Percentiles rank a stretch among this genome's conserved stretches.
These are phyloP conservation scores for Mariannaea sp. DNA, from an alignment of 2,329 filamentous ascomycete species.

Conservation along the genomic window DNA sequence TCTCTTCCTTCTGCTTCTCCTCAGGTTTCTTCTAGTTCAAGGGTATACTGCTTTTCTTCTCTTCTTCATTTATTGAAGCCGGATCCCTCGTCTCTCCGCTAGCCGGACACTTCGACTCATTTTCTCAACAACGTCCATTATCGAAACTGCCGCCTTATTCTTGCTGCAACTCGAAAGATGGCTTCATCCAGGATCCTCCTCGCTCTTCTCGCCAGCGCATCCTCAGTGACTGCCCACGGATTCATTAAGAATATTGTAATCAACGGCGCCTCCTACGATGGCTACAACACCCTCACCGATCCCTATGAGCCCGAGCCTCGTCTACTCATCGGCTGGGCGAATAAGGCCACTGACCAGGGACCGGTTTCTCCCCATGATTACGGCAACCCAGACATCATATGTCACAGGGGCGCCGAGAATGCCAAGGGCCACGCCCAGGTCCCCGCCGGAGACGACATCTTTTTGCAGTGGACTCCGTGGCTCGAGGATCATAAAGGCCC, in stretches of 20 bases:
- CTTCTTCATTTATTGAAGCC: constrained; percentile 42
- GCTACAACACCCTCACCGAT: constrained; percentile 30
- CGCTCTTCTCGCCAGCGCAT: constrained; percentile 35
- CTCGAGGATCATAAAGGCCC: constrained; percentile 55
- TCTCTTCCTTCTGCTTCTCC: constrained; percentile 7
- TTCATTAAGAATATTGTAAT: constrained; percentile 37
- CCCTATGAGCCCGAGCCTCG: constrained; percentile 29
- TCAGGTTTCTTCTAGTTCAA: constrained; percentile 37
- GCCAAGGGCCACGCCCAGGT: constrained; percentile 47
- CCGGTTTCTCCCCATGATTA: constrained; percentile 53
- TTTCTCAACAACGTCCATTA: constrained; percentile 22
- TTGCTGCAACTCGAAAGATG: constrained; percentile 31
- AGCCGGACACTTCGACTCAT: constrained; percentile 24
- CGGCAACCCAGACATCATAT: constrained; percentile 51
- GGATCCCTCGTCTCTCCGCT: constrained; percentile 34
- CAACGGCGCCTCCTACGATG: constrained; percentile 33
- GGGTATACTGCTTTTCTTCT: constrained; percentile 31
- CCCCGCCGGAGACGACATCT: constrained; percentile 47
- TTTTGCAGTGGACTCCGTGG: constrained; percentile 51
- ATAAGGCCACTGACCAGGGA: constrained; percentile 54
- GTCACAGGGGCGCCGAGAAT: constrained; percentile 49
- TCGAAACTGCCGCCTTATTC: constrained; percentile 28
- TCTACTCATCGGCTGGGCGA: constrained; percentile 46
- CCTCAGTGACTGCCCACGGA: constrained; percentile 37
- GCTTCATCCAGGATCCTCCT: constrained; percentile 38